Conservation (phyloP, 1,284 basidiomycete genomes). For the Caloboletus inedulis region DNA sequence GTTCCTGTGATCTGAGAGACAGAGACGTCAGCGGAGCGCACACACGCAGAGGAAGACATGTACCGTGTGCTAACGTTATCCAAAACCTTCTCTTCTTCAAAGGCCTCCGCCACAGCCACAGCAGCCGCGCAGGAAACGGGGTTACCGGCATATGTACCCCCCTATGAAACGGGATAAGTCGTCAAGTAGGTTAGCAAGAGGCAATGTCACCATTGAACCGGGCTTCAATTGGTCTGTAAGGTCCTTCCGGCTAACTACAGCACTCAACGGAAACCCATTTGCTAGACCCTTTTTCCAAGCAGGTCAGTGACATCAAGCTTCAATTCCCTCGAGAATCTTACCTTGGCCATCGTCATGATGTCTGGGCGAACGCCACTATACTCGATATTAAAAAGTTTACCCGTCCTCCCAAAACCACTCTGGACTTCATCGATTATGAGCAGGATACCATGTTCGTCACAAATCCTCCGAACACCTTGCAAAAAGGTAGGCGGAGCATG, state of each 20-base stretch:
- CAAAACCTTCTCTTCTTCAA: constrained; percentile 75
- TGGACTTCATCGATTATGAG: constrained; percentile 89
- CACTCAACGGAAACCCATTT: constrained; percentile 92
- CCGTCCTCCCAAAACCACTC: constrained; percentile 86
- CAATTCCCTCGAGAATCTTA: constrained; percentile 21
- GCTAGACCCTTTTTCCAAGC: constrained; percentile 65
- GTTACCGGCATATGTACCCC: constrained; percentile 90
- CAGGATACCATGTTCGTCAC: constrained; percentile 83
- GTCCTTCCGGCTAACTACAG: constrained; percentile 78
- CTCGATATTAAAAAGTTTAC: constrained; percentile 81
- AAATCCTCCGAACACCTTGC: constrained; percentile 75
- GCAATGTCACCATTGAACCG: constrained; percentile 66
- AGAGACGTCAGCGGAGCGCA: constrained; percentile 3
- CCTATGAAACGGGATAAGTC: constrained; percentile 40
- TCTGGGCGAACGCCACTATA: constrained; percentile 83
- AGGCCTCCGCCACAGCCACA: constrained; percentile 74
- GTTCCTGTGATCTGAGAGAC: constrained; percentile 62
- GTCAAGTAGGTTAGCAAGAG: not conserved
- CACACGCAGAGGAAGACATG: constrained; percentile 10
- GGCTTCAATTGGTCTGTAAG: constrained; percentile 78
- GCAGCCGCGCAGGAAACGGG: constrained; percentile 88
- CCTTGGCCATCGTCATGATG: constrained; percentile 88
- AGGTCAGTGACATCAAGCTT: constrained; percentile 5
- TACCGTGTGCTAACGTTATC: constrained; percentile 75
- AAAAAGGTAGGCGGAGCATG: constrained; percentile 83